A percentile compares a stretch with the other conserved stretches of the same genome.
These are phyloP conservation scores for Coemansia sp. DNA, from an alignment of 192 early-diverging fungal species.

Conservation along the genomic window DNA sequence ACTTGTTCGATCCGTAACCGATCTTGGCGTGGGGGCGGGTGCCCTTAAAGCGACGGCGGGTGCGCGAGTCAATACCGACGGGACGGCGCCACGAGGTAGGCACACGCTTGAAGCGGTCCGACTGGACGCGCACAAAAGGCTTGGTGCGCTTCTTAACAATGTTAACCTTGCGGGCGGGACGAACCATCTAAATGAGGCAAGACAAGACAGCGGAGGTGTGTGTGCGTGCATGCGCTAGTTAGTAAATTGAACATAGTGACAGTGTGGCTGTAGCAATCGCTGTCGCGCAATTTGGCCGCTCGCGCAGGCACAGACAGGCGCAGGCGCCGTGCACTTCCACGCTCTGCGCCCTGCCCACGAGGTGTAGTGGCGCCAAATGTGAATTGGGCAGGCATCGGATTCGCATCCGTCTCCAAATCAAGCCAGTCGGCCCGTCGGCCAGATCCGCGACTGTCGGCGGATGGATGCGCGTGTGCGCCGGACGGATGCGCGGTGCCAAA, in stretches of 20 bases:
- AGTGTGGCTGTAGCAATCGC: no score
- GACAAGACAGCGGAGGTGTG: no score
- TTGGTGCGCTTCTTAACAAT: constrained; percentile 99
- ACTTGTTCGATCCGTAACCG: constrained; percentile 97
- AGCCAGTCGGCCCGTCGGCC: no score
- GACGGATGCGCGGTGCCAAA: not conserved
- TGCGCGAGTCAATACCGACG: constrained; percentile 99
- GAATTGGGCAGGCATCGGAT: no score
- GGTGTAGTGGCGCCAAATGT: no score
- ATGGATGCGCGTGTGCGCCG: constrained; percentile 1
- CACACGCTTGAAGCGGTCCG: constrained; percentile 97
- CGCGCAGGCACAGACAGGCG: no score
- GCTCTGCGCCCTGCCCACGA: no score
- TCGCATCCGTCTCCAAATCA: no score
- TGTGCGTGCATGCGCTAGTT: no score
- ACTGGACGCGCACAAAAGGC: constrained; percentile 96
- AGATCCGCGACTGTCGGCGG: not conserved
- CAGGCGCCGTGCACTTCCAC: no score
- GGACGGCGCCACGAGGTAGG: constrained; percentile 99
- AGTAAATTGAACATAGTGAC: no score
- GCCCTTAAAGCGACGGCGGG: constrained; percentile 98
- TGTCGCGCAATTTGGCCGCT: no score
- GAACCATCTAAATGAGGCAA: constrained; percentile 80
- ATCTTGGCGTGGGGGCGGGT: constrained; percentile 99
- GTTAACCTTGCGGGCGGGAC: constrained; percentile 89